A percentile compares a stretch with the other conserved stretches of the same genome.
Evolutionary conservation across 257 asterid species (phyloP).

Genomic region (Scutellaria minor): DNA sequence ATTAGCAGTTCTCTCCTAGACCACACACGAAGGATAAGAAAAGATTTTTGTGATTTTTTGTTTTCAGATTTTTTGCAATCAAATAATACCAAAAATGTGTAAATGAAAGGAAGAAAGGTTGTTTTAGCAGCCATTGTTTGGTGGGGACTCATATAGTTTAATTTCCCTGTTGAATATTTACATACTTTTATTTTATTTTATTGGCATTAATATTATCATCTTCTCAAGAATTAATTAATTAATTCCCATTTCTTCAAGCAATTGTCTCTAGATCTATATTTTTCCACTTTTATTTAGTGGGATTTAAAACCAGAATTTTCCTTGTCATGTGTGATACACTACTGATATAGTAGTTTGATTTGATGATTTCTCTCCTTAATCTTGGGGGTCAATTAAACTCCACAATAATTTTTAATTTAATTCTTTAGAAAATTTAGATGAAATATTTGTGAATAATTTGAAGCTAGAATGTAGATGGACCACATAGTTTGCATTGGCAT

Average conservation of each 20-base stretch:
- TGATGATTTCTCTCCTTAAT: too few species aligned
- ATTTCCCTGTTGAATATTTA: slow-evolving; percentile 1
- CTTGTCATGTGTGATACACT: too few species aligned
- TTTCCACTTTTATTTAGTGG: not conserved
- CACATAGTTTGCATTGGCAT: slow-evolving; percentile 33
- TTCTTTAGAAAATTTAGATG: too few species aligned
- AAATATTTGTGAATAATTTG: not conserved
- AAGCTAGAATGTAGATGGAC: slow-evolving; percentile 30
- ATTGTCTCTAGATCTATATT: not conserved
- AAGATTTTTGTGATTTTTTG: slow-evolving; percentile 14
- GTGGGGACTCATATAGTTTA: slow-evolving; percentile 38
- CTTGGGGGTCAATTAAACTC: too few species aligned
- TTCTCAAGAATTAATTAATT: not conserved
- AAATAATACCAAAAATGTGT: slow-evolving; percentile 29
- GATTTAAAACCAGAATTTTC: too few species aligned
- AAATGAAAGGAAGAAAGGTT: not conserved
- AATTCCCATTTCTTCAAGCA: not conserved
- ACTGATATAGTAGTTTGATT: too few species aligned
- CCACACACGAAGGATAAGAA: slow-evolving; percentile 43
- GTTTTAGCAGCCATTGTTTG: slow-evolving; percentile 23
- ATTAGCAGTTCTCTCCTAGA: not conserved
- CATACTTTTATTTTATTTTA: not conserved
- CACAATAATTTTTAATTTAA: too few species aligned
- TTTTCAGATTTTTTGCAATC: slow-evolving; percentile 29
- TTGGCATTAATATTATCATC: slow-evolving; percentile 9